Conservation (phyloP, 768 basidiomycete genomes). For the Dioszegia hungarica region DNA sequence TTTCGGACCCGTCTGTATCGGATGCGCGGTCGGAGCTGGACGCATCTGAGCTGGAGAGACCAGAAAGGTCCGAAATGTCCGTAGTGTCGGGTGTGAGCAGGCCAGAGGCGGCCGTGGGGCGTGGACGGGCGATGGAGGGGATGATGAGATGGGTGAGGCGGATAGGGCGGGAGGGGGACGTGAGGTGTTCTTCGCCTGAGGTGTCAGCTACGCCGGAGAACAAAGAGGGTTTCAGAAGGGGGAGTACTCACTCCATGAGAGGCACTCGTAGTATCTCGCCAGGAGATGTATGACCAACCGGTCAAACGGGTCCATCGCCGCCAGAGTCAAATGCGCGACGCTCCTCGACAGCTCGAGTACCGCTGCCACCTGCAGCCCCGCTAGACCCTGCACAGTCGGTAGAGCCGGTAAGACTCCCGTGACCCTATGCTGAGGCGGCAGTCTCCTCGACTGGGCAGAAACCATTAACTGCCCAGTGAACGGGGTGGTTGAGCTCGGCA, state of each 20-base stretch:
- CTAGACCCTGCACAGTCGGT: neutral
- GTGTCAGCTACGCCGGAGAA: neutral
- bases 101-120: neutral
- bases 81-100: constrained; percentile 42
- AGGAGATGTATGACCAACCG: constrained; percentile 44
- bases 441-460: constrained; percentile 2
- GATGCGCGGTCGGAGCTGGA: neutral
- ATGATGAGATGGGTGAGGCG: constrained; percentile 44
- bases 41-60: neutral
- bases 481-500: neutral
- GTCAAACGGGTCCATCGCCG: constrained; percentile 40
- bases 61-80: constrained; percentile 25
- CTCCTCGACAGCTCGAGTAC: constrained; percentile 40
- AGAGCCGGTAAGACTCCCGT: constrained; percentile 10
- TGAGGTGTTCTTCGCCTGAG: constrained; percentile 37
- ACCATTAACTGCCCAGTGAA: neutral
- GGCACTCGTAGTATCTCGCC: constrained; percentile 41
- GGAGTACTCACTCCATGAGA: constrained; percentile 43
- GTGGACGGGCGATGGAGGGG: constrained; percentile 29
- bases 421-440: constrained; percentile 27
- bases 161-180: constrained; percentile 8
- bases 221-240: neutral
- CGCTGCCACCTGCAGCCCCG: constrained; percentile 15
- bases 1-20: constrained; percentile 6
- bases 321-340: constrained; percentile 46